A percentile compares a stretch with the other conserved stretches of the same genome.
Conservation (phyloP, 768 basidiomycete genomes). For the Hericium erinaceus region DNA sequence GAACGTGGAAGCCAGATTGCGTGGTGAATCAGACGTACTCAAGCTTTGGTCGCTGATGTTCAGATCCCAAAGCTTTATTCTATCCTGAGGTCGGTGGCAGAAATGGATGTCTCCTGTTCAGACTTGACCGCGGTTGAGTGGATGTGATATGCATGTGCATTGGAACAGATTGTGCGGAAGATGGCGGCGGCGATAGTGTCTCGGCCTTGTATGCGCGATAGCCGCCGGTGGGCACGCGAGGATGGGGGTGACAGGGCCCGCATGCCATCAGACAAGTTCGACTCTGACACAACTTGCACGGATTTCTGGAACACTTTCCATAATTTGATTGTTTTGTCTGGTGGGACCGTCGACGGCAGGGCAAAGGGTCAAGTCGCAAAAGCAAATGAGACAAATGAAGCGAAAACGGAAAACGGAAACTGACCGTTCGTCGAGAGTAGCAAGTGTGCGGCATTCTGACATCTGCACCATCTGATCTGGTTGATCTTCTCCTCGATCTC, state of each 20-base stretch:
- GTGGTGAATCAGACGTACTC: constrained; percentile 49
- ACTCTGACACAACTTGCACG: constrained; percentile 91
- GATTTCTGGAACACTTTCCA: constrained; percentile 99
- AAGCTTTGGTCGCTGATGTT: constrained; percentile 99
- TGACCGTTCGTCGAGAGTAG: constrained; percentile 92
- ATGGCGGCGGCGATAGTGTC: constrained; percentile 99
- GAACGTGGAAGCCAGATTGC: constrained; percentile 1
- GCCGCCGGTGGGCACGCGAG: constrained; percentile 51
- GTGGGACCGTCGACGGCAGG: not conserved
- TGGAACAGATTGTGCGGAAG: constrained; percentile 98
- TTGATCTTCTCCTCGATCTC: constrained; percentile 99
- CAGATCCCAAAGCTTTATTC: constrained; percentile 97
- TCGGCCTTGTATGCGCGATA: constrained; percentile 88
- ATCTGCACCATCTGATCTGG: constrained; percentile 99
- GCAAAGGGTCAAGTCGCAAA: constrained; percentile 1
- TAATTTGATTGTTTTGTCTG: constrained; percentile 99
- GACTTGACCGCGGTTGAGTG: constrained; percentile 99
- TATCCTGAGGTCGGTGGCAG: constrained; percentile 95
- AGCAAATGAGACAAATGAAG: constrained; percentile 5
- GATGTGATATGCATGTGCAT: constrained; percentile 99
- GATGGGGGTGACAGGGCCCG: constrained; percentile 58
- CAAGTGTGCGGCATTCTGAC: constrained; percentile 97
- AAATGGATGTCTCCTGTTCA: constrained; percentile 98
- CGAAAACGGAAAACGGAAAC: constrained; percentile 16
- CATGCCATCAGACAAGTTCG: constrained; percentile 82